Conservation (phyloP, 2,329 filamentous ascomycete species). For the Paecilomyces sp. region DNA sequence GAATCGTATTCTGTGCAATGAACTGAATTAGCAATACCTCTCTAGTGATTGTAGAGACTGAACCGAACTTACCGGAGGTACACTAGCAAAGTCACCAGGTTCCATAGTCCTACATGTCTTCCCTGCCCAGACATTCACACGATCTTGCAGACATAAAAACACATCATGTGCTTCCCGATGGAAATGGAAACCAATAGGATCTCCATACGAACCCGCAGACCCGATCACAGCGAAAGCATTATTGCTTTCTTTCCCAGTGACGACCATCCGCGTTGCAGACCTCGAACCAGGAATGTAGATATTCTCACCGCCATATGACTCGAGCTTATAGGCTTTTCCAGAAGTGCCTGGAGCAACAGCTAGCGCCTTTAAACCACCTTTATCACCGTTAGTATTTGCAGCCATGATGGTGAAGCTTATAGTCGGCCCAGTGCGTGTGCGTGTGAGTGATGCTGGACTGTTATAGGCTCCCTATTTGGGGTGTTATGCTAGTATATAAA, state of each 20-base stretch:
- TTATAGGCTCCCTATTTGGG: not conserved
- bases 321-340: not conserved
- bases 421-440: no score
- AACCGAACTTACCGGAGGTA: conserved; percentile 44
- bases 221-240: not conserved
- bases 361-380: not conserved
- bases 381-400: not conserved
- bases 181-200: conserved; percentile 45
- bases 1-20: conserved; percentile 38
- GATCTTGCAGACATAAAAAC: conserved; percentile 50
- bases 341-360: not conserved
- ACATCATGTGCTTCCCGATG: conserved; percentile 52
- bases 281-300: not conserved
- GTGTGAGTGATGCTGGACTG: not conserved
- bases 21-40: not conserved
- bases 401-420: not conserved
- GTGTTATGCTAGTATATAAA: not conserved
- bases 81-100: conserved; percentile 52
- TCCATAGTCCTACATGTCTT: conserved; percentile 48
- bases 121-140: conserved; percentile 52
- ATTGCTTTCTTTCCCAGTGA: not conserved
- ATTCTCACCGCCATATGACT: not conserved
- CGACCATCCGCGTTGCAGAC: not conserved
- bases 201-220: not conserved
- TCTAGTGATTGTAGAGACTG: not conserved